Percentiles rank a stretch among this genome's conserved stretches.
phyloP scores from a whole-genome alignment of 805 yeast genomes.

The Pichia occidentalis region DNA sequence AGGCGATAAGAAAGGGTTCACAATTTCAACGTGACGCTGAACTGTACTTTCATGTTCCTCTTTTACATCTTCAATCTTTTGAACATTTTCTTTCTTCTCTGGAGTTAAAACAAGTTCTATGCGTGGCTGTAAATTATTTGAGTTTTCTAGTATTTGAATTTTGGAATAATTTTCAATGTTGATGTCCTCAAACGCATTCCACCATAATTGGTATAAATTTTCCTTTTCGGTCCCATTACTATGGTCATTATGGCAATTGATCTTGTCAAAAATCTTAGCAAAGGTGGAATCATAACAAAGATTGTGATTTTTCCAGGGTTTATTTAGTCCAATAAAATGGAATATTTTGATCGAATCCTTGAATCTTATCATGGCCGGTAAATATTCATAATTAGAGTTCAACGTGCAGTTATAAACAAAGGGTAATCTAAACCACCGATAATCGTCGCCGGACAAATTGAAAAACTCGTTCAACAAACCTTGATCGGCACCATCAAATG shows the following conservation, averaged over 20 bases:
- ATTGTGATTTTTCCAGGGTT: conserved; percentile 25
- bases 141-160: conserved; percentile 17
- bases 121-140: conserved; percentile 20
- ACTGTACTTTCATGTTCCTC: not conserved
- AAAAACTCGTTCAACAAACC: conserved; percentile 80
- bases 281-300: conserved; percentile 9
- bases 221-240: no score
- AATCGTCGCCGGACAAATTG: no score
- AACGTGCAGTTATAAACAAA: conserved; percentile 79
- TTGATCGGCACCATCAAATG: conserved; percentile 89
- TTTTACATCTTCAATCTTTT: not conserved
- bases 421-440: conserved; percentile 78
- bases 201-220: conserved; percentile 27
- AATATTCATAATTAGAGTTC: conserved; percentile 29
- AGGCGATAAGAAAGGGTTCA: conserved; percentile 10
- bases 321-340: conserved; percentile 68
- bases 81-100: not conserved
- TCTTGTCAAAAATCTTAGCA: conserved; percentile 15
- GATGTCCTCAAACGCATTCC: conserved; percentile 22
- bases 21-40: conserved; percentile 1
- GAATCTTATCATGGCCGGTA: conserved; percentile 29
- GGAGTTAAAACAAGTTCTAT: not conserved
- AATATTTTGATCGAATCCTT: conserved; percentile 39
- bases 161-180: conserved; percentile 15
- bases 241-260: no score